Evolutionary conservation across 148 eudicot species (phyloP), one percentile per base, ranked within the genome.

Genomic region (Pharnaceum exiguum): DNA sequence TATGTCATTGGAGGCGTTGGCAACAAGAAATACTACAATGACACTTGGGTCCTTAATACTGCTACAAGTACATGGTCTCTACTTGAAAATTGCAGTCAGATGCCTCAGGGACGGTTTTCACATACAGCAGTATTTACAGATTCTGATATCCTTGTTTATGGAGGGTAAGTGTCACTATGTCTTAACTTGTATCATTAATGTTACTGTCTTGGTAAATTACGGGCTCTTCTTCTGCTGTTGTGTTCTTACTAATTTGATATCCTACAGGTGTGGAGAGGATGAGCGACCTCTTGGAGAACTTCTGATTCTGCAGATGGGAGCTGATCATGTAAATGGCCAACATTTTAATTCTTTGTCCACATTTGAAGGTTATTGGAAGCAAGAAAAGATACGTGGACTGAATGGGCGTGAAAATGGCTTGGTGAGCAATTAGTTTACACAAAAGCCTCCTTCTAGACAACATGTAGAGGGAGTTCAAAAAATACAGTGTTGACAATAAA

Each of bases 91-190:
- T 59, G 69, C 42, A 85, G 88, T 5, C 83, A 62, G 35, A 60
- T 63, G 42, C 93, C 96, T 37, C 98, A 91, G 62, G 98, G 96
- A 33, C 75, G 98, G 17, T 91, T 91, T 71, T 87, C 98, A 33
- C 98, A 91, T 54, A 81, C 94, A 2, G 96, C 98, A 24, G 35
- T 82, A 13, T 77, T 77, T 42, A 59, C 72, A 3, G 78, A 75
- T 32, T 62, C 74, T 27, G 96, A 86, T 57, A 78, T 91, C 30
- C 78, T 58, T 45, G 66, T 91, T 42, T 91, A 80, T 55, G 96
- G 98, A 77, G 98, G 98, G 98, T 87, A 39, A 80, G 79, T 36
- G n/a, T 31, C 31, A 5, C 33, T 5, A 33, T 21, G 15, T 28
- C n/a, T 31, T 10, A 13, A 7, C 17, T 27, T 0, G 6, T 59